Conservation (phyloP, 2,329 filamentous ascomycete species). For the Metarhizium brunneum region DNA sequence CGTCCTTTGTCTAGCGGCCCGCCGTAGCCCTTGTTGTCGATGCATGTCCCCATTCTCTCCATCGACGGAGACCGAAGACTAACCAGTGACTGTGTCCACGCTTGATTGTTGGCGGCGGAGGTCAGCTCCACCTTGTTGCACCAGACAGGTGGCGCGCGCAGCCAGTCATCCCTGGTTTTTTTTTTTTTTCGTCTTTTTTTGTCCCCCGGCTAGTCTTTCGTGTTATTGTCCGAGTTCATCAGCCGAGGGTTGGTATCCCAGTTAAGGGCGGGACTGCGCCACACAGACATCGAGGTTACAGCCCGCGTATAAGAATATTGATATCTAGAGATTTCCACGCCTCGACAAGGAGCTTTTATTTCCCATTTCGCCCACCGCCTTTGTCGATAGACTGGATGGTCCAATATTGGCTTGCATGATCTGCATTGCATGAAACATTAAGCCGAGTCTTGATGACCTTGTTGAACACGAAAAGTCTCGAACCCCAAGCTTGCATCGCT, state of each 20-base stretch:
- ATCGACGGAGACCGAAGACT: no score
- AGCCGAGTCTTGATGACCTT: no score
- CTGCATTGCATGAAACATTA: no score
- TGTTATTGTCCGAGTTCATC: not conserved
- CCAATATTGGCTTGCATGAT: no score
- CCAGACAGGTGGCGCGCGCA: no score
- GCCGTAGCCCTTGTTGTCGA: not conserved
- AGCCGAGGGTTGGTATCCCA: not conserved
- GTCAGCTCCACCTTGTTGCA: not conserved
- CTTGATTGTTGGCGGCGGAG: not conserved
- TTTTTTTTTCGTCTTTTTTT: no score
- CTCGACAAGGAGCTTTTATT: not conserved
- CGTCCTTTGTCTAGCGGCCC: not conserved
- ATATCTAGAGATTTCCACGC: not conserved
- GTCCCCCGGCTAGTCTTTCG: not conserved
- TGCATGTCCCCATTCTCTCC: not conserved
- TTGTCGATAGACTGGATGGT: no score
- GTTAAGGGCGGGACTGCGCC: not conserved
- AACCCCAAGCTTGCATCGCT: no score
- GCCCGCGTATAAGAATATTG: not conserved
- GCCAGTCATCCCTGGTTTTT: no score
- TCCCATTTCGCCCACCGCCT: no score
- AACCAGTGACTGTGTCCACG: no score
- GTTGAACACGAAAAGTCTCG: no score
- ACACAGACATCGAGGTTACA: not conserved